Percentiles rank a stretch among this genome's conserved stretches.
These are phyloP conservation scores for Hortiboletus flavorubellus DNA, from an alignment of 768 basidiomycete species.

Conservation along the genomic window DNA sequence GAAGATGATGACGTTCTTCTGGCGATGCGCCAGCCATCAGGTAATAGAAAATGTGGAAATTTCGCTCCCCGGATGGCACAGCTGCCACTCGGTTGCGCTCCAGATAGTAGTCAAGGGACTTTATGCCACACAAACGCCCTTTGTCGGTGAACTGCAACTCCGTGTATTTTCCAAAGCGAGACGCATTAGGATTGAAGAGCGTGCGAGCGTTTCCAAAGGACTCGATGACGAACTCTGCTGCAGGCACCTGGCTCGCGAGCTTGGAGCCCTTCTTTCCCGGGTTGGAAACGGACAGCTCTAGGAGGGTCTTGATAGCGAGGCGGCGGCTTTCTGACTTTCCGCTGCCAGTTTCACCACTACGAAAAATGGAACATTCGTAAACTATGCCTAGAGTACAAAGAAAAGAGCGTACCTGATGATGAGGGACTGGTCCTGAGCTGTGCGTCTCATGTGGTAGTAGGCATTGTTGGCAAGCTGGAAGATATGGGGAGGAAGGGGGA, in stretches of 20 bases:
- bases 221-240: slow-evolving; percentile 94
- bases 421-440: slow-evolving; percentile 88
- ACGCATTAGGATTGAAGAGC: no score
- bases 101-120: no score
- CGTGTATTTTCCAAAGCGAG: no score
- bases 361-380: slow-evolving; percentile 4
- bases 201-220: slow-evolving; percentile 67
- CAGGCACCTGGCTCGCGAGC: slow-evolving; percentile 80
- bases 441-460: slow-evolving; percentile 95
- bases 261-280: slow-evolving; percentile 94
- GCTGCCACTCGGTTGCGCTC: no score
- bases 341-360: slow-evolving; percentile 86
- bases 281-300: slow-evolving; percentile 86
- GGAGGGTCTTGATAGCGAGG: slow-evolving; percentile 85
- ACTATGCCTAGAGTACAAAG: neutral
- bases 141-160: no score
- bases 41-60: no score
- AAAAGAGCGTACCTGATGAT: slow-evolving; percentile 67
- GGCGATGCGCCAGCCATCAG: no score
- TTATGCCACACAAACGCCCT: no score
- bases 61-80: no score
- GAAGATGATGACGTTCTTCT: no score
- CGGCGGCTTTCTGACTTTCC: slow-evolving; percentile 92
- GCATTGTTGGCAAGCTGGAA: slow-evolving; percentile 90
- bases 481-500: slow-evolving; percentile 75